Conservation (phyloP, 2,329 filamentous ascomycete species). For the Pezizomycotina sp. region DNA sequence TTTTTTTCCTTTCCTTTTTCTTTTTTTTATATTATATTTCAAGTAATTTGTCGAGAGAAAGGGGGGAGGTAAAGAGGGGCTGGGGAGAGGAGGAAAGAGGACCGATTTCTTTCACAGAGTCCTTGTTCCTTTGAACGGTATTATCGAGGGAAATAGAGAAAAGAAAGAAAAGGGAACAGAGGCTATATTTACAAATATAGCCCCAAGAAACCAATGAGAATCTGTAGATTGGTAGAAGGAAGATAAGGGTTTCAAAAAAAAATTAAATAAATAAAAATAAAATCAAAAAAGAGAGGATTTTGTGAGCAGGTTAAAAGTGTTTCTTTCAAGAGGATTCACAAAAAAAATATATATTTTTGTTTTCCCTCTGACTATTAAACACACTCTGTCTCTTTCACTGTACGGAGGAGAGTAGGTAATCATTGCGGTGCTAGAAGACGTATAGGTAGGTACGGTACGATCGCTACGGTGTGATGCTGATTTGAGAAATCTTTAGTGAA, state of each 20-base stretch:
- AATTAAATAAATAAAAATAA: background rate
- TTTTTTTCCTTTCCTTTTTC: too few species aligned
- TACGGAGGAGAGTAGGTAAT: too few species aligned
- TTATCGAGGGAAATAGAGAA: constrained; percentile 1
- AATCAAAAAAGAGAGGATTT: too few species aligned
- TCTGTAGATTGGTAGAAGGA: too few species aligned
- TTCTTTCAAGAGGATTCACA: too few species aligned
- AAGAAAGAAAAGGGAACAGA: too few species aligned
- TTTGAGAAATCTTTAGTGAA: background rate
- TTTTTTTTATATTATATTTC: background rate
- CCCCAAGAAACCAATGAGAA: too few species aligned
- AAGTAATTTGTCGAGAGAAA: background rate
- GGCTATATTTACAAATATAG: too few species aligned
- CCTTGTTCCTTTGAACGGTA: constrained; percentile 15
- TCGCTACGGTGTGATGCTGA: background rate
- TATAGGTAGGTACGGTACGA: background rate
- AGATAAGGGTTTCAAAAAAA: too few species aligned
- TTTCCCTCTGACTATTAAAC: background rate
- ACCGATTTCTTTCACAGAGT: constrained; percentile 16
- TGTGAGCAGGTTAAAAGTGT: too few species aligned
- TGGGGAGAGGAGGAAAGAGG: background rate
- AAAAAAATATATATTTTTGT: too few species aligned
- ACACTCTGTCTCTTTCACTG: background rate
- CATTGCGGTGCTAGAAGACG: too few species aligned
- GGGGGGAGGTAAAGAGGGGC: background rate